Conservation (phyloP, 306 rosid genomes). For the Hippophae rhamnoides region DNA sequence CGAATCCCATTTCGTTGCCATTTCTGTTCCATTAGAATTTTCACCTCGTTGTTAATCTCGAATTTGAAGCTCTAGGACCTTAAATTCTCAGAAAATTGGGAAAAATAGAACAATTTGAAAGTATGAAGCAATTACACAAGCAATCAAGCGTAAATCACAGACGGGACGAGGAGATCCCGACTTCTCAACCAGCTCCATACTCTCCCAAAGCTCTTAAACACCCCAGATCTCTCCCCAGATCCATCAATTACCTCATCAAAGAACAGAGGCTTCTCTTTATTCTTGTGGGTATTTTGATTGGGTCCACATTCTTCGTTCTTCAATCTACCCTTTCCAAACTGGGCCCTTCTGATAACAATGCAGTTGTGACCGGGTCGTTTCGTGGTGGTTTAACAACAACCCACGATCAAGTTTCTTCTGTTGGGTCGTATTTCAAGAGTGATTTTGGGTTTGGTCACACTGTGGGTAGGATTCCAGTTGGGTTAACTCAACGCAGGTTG, state of each 20-base stretch:
- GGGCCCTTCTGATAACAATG: constrained; percentile 38
- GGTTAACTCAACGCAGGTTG: constrained; percentile 35
- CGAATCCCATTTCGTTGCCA: no score
- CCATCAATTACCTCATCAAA: constrained; percentile 63
- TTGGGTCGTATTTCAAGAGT: constrained; percentile 1
- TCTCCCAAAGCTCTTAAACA: constrained; percentile 68
- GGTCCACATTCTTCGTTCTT: constrained; percentile 78
- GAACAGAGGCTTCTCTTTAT: constrained; percentile 89
- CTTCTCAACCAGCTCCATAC: constrained; percentile 37
- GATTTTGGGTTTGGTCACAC: constrained; percentile 8
- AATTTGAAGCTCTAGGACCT: not conserved
- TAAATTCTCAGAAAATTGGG: not conserved
- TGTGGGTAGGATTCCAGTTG: constrained; percentile 53
- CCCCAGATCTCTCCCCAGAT: constrained; percentile 76
- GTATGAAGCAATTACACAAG: constrained; percentile 65
- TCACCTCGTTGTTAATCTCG: not conserved
- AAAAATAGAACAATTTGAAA: not conserved
- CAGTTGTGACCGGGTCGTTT: constrained; percentile 23
- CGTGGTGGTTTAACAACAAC: not conserved
- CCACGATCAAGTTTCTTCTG: constrained; percentile 17
- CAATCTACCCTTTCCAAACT: constrained; percentile 74
- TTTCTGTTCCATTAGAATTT: no score
- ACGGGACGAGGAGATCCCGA: constrained; percentile 62
- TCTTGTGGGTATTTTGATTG: constrained; percentile 71
- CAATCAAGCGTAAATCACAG: constrained; percentile 55